Conservation (phyloP, 2,329 filamentous ascomycete genomes). For the Claviceps sorghi region DNA sequence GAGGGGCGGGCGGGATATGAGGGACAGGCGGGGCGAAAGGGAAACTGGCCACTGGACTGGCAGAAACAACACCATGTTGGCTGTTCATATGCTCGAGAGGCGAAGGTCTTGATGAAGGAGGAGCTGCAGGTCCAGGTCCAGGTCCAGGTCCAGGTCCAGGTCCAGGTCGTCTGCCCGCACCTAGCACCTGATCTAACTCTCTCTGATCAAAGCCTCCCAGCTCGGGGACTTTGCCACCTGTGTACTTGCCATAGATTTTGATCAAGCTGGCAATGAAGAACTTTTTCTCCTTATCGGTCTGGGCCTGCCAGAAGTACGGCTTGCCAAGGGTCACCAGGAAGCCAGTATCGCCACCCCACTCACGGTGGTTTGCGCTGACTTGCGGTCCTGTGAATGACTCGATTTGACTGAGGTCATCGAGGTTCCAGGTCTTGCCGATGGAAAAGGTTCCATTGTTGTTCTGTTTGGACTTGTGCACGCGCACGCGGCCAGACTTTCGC, state of each 20-base stretch:
- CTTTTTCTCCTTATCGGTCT: constrained; percentile 90
- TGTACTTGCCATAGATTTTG: constrained; percentile 96
- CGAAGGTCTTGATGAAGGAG: constrained; percentile 11
- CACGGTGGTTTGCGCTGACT: constrained; percentile 43
- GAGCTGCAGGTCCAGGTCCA: constrained; percentile 11
- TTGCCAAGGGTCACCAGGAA: constrained; percentile 85
- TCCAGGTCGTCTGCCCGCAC: constrained; percentile 32
- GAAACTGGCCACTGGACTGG: constrained; percentile 5
- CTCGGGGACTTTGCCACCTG: constrained; percentile 65
- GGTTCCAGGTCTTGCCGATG: constrained; percentile 95
- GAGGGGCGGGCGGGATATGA: constrained; percentile 3
- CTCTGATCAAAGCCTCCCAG: constrained; percentile 69
- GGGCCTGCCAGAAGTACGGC: constrained; percentile 93
- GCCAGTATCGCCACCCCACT: constrained; percentile 71
- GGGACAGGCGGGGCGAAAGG: constrained; percentile 6
- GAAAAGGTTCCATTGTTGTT: constrained; percentile 90
- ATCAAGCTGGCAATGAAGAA: constrained; percentile 95
- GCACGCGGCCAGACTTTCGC: constrained; percentile 77
- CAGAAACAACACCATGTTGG: constrained; percentile 10
- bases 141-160: constrained; percentile 14
- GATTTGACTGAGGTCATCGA: constrained; percentile 75
- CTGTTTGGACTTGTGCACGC: constrained; percentile 93
- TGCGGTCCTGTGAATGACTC: constrained; percentile 61
- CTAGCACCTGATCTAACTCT: constrained; percentile 63
- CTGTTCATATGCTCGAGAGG: constrained; percentile 13